Evolutionary conservation across 106 monocot species (phyloP).

Genomic region (Dioscorea dumetorum): DNA sequence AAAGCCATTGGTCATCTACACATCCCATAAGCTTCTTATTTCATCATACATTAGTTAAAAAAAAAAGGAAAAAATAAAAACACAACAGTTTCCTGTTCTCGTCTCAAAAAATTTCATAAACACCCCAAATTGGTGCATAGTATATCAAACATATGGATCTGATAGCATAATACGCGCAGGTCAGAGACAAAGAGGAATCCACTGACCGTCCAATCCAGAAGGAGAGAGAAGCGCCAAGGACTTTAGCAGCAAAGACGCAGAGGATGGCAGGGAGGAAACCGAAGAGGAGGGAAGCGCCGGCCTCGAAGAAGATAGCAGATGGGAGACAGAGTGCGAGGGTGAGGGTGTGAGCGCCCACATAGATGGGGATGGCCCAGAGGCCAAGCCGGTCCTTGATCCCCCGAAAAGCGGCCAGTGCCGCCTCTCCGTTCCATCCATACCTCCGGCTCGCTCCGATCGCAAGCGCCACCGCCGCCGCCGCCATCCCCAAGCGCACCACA

Average conservation of each 20-base stretch:
- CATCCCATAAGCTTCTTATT: no score
- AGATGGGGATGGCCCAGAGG: conserved; percentile 73
- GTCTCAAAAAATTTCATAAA: no score
- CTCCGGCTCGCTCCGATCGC: conserved; percentile 10
- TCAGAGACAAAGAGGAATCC: neutral
- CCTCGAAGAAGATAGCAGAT: conserved; percentile 88
- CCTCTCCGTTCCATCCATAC: conserved; percentile 25
- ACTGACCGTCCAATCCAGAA: conserved; percentile 88
- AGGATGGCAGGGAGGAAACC: conserved; percentile 76
- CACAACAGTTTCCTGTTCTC: no score
- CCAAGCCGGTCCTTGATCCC: conserved; percentile 44
- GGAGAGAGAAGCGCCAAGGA: conserved; percentile 93
- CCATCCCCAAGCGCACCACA: conserved; percentile 1
- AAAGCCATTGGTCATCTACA: no score
- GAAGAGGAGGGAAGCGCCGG: conserved; percentile 76
- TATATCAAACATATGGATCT: neutral
- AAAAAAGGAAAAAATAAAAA: no score
- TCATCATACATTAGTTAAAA: no score
- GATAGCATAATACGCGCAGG: neutral
- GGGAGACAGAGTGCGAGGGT: conserved; percentile 89
- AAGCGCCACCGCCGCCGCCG: conserved; percentile 18
- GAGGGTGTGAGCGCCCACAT: conserved; percentile 79
- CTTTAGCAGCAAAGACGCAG: conserved; percentile 85
- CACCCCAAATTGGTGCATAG: no score
- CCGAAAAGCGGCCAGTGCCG: conserved; percentile 18